Evolutionary conservation across 1,284 basidiomycete genomes (phyloP), one percentile per base, ranked within the genome.

Genomic region (Xerocomus nothofagi): DNA sequence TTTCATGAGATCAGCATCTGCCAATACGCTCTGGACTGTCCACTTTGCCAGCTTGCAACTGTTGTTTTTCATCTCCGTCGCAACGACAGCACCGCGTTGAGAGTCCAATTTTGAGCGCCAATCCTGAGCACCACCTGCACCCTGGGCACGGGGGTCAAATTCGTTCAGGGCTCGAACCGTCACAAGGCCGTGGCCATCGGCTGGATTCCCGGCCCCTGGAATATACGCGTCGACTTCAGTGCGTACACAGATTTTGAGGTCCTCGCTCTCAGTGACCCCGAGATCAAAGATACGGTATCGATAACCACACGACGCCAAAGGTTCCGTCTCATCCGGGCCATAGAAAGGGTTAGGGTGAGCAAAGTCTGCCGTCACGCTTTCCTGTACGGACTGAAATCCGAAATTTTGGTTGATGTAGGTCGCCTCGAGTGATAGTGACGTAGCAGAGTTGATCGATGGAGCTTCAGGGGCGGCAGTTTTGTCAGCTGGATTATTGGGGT

Each of bases 41-140:
- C 96, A 99, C 66, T 96, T 91, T 17, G 96, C 95, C 44, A 99
- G 82, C 74, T 99, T 99, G 77, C 88, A 95, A 65, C 89, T 93
- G 76, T 99, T 99, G 76, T 99, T 99, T 80, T 99, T 99, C 97
- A 99, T 98, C 78, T 99, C 97, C 36, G 93, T 97, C 39, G 97
- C 94, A 50, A 99, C 93, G 38, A 99, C 96, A 3, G 97, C 97
- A 63, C 97, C 97, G 53, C 95, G 86, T 72, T 98, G 95, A 8
- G 90, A 86, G 72, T 99, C 97, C 44, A 99, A 78, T 72, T 97
- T 97, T 42, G 89, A 82, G 42, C 95, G 85, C 97, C 97, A 99
- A 71, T 99, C 97, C 20, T 93, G 91, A 15, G 96, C 94, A 47
- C 92, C 91, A 42, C 93, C 93, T 2, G 91, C 86, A 30, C 96